These are phyloP conservation scores for Ustilago curta DNA, from an alignment of 1,284 basidiomycete species.

Conservation along the genomic window DNA sequence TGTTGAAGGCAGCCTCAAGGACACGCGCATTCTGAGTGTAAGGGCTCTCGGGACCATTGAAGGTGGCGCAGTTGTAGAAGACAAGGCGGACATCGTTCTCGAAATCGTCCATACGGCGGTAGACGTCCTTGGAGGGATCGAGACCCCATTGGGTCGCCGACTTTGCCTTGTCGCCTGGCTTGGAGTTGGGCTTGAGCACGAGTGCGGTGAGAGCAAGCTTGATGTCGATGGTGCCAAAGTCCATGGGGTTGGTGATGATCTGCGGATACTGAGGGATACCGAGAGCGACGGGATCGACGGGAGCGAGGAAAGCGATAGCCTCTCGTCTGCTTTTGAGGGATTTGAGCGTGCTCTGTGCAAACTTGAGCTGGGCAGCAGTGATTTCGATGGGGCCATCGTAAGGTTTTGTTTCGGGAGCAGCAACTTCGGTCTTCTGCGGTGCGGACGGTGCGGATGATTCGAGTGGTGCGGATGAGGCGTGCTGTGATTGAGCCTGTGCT, in stretches of 20 bases:
- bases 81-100: constrained; percentile 72
- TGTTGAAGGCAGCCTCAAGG: constrained; percentile 87
- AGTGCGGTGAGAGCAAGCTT: constrained; percentile 73
- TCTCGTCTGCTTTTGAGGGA: constrained; percentile 89
- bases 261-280: constrained; percentile 90
- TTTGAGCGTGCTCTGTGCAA: constrained; percentile 82
- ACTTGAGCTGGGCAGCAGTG: constrained; percentile 79
- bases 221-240: constrained; percentile 91
- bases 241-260: constrained; percentile 92
- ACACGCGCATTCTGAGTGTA: constrained; percentile 83
- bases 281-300: constrained; percentile 90
- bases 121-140: constrained; percentile 57
- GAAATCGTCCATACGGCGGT: constrained; percentile 52
- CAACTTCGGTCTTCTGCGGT: constrained; percentile 2
- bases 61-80: constrained; percentile 87
- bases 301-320: constrained; percentile 81
- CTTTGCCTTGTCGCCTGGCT: constrained; percentile 62
- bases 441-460: constrained; percentile 7
- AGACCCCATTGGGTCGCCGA: constrained; percentile 51
- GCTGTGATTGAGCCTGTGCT: constrained; percentile 22
- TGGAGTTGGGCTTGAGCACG: constrained; percentile 51
- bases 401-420: constrained; percentile 21
- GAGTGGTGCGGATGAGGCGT: neutral
- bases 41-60: constrained; percentile 89
- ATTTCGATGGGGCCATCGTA: constrained; percentile 52